Evolutionary conservation across 2,329 filamentous ascomycete genomes (phyloP).

Genomic region (Shiraia bambusicola): DNA sequence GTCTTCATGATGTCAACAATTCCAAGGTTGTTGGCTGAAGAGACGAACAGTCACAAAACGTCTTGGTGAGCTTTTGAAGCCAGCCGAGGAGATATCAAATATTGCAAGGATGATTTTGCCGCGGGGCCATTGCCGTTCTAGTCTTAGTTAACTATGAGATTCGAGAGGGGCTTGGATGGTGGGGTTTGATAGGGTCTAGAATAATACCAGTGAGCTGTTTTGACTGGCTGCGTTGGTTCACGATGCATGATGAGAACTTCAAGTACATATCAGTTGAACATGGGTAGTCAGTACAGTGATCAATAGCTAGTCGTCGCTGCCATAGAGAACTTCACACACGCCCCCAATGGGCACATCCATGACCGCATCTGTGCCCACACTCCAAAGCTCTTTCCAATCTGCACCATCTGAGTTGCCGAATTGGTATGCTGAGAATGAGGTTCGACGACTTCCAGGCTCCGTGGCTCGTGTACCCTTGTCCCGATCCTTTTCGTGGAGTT

Average conservation of each 20-base stretch:
- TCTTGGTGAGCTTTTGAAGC: conserved; percentile 3
- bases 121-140: conserved; percentile 10
- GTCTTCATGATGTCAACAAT: conserved; percentile 30
- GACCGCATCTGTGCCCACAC: conserved; percentile 89
- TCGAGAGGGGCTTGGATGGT: neutral
- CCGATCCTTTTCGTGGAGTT: conserved; percentile 28
- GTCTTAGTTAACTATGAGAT: too few species aligned
- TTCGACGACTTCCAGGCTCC: conserved; percentile 38
- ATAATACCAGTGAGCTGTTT: too few species aligned
- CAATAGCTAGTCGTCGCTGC: conserved; percentile 48
- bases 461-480: conserved; percentile 46
- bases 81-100: conserved; percentile 20
- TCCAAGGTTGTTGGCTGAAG: conserved; percentile 4
- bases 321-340: conserved; percentile 93
- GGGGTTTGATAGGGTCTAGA: too few species aligned
- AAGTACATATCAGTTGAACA: too few species aligned
- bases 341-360: conserved; percentile 95
- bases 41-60: conserved; percentile 1
- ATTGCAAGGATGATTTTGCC: neutral
- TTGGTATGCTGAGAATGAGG: conserved; percentile 36
- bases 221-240: neutral
- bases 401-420: conserved; percentile 47
- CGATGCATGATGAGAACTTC: conserved; percentile 6
- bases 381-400: conserved; percentile 85
- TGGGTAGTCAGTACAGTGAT: conserved; percentile 12